Conservation (phyloP, 2,329 filamentous ascomycete species). For the Penicillium sp. region DNA sequence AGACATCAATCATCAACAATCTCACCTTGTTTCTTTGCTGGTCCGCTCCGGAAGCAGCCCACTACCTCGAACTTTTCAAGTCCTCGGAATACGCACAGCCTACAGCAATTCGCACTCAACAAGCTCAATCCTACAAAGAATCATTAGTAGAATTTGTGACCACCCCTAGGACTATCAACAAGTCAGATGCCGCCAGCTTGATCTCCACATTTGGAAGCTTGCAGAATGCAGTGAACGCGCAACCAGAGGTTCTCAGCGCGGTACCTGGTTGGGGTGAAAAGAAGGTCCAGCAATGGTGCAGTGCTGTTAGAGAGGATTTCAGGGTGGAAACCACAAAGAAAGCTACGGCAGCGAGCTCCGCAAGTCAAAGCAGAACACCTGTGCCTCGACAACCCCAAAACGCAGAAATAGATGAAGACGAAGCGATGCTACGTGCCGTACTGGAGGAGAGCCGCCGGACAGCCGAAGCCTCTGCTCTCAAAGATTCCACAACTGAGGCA, state of each 20-base stretch:
- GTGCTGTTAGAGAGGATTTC: conserved; percentile 81
- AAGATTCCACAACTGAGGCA: not conserved
- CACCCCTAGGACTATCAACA: conserved; percentile 84
- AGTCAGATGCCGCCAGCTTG: conserved; percentile 85
- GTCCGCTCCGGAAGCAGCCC: conserved; percentile 87
- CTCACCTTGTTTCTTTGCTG: conserved; percentile 90
- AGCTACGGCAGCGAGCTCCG: conserved; percentile 38
- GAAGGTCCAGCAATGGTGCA: conserved; percentile 85
- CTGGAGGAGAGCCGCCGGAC: conserved; percentile 24
- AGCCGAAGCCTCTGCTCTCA: conserved; percentile 11
- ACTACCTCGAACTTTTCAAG: conserved; percentile 94
- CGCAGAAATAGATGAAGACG: conserved; percentile 43
- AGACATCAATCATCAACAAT: conserved; percentile 89
- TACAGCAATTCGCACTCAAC: conserved; percentile 78
- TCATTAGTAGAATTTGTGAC: conserved; percentile 91
- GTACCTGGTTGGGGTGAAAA: conserved; percentile 94
- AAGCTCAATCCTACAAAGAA: conserved; percentile 79
- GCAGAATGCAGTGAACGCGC: conserved; percentile 80
- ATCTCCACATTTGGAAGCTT: conserved; percentile 91
- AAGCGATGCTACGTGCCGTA: conserved; percentile 43
- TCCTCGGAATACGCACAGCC: conserved; percentile 84
- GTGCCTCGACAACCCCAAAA: conserved; percentile 11
- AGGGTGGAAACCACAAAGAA: conserved; percentile 69
- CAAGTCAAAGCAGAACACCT: conserved; percentile 24
- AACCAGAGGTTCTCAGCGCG: conserved; percentile 76